Evolutionary conservation across 345 rosid genomes (phyloP), one percentile per base, ranked within the genome.

Genomic region (Dipteronia sinensis): DNA sequence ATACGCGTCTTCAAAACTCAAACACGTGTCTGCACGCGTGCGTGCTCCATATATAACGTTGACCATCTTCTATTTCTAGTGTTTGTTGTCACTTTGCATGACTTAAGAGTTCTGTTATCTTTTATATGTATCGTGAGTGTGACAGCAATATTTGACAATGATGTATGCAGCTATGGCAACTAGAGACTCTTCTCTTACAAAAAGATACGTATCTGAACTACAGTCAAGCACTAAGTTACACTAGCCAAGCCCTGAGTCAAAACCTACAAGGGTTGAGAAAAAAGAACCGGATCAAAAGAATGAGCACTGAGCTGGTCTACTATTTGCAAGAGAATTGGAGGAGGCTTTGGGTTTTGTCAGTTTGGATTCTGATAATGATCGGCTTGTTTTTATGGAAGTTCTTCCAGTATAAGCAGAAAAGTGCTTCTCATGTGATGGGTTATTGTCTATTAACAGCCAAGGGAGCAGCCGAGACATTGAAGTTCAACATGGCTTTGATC

Each of bases 211-310:
- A 94, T 82, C 84, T 92, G 16, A 96, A 88, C 87, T 94, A 96
- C 81, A 96, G 99, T 69, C 97, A 94, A 86, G 98, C 98, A 40
- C 83, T 96, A 22, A 96, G 99, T 84, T 94, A 96, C 83, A 96
- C 99, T 3, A 96, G 99, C 85, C 99, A 96, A 82, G 98, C 98
- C 67, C 77, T 96, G 79, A 96, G 99, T 89, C 99, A 96, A 82
- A 96, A 96, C 81, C 87, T 96, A 34, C 99, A 94, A 69, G 99
- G 99, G n/a, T 65, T 96, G 66, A 84, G 97, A 68, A 81, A 79
- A 67, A 89, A 81, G 68, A 85, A 85, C 73, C 82, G 85, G 55
- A 86, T 96, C 38, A 86, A 82, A 78, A 82, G 97, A 74, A 71
- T 89, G 71, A 82, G 97, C 86, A 82, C 80, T 31, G 79, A 86